Percentiles rank a stretch among this genome's conserved stretches.
phyloP scores from a whole-genome alignment of 1,284 basidiomycete species.

The Grifola frondosa region DNA sequence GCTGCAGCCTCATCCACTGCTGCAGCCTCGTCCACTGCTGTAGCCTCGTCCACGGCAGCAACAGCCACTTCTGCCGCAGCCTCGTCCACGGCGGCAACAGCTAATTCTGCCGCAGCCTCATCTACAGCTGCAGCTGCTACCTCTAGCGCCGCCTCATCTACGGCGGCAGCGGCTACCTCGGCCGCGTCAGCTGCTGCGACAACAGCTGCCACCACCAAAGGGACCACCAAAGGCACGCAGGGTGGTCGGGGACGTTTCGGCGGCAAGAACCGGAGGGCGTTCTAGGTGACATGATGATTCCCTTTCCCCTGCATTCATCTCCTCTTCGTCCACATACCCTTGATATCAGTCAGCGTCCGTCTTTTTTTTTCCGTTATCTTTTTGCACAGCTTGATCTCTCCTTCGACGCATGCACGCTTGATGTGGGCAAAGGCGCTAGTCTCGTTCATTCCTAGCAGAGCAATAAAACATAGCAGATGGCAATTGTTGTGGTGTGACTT shows the following conservation, averaged over 20 bases:
- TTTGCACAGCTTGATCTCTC: too few relatives aligned
- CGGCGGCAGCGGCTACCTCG: conserved; percentile 1
- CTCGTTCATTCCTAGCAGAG: conserved; percentile 12
- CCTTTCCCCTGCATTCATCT: neutral
- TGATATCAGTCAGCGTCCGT: neutral
- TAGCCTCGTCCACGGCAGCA: conserved; percentile 1
- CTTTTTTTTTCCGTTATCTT: neutral
- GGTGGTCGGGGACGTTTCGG: conserved; percentile 2
- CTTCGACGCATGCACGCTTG: conserved; percentile 8
- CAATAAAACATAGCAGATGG: conserved; percentile 16
- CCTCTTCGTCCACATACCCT: neutral
- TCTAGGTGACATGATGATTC: too few relatives aligned
- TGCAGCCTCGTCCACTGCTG: conserved; percentile 11
- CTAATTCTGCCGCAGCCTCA: too few relatives aligned
- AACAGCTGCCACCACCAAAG: neutral
- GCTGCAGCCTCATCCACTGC: conserved; percentile 21
- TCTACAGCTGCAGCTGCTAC: conserved; percentile 22
- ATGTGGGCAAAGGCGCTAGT: conserved; percentile 12
- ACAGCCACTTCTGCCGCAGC: neutral
- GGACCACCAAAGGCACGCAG: neutral
- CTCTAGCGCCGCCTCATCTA: conserved; percentile 15
- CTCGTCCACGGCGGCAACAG: neutral
- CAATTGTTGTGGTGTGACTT: too few relatives aligned
- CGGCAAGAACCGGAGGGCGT: conserved; percentile 11
- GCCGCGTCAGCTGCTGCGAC: neutral